These are phyloP conservation scores for Apiospora kogelbergensis DNA, from an alignment of 2,329 filamentous ascomycete species.

Conservation along the genomic window DNA sequence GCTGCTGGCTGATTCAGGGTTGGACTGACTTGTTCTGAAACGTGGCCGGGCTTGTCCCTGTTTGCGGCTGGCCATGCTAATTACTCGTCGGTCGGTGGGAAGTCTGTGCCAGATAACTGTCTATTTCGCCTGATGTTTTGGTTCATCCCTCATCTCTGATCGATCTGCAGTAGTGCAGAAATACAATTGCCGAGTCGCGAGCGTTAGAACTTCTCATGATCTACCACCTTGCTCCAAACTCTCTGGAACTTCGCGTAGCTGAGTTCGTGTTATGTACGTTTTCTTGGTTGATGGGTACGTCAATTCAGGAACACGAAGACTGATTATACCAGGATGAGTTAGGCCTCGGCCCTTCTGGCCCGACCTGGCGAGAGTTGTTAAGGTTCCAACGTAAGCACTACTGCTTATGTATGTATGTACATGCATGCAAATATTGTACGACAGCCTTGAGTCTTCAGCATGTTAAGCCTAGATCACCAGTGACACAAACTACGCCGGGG, in stretches of 20 bases:
- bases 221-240: neutral
- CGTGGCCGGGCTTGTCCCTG: neutral
- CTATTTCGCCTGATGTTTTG: too few relatives aligned
- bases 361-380: neutral
- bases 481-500: neutral
- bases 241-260: neutral
- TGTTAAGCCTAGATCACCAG: neutral
- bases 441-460: neutral
- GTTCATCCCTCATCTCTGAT: too few relatives aligned
- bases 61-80: neutral
- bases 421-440: too few relatives aligned
- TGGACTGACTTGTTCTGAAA: neutral
- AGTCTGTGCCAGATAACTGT: neutral
- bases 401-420: neutral
- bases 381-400: neutral
- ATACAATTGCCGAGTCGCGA: too few relatives aligned
- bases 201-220: too few relatives aligned
- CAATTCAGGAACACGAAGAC: neutral
- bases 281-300: neutral
- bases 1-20: neutral
- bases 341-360: neutral
- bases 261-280: neutral
- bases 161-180: too few relatives aligned
- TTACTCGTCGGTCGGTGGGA: neutral
- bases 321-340: neutral